Percentiles rank a stretch among this genome's conserved stretches.
Evolutionary conservation across 2,329 filamentous ascomycete genomes (phyloP).

Genomic region (Alternaria panax): DNA sequence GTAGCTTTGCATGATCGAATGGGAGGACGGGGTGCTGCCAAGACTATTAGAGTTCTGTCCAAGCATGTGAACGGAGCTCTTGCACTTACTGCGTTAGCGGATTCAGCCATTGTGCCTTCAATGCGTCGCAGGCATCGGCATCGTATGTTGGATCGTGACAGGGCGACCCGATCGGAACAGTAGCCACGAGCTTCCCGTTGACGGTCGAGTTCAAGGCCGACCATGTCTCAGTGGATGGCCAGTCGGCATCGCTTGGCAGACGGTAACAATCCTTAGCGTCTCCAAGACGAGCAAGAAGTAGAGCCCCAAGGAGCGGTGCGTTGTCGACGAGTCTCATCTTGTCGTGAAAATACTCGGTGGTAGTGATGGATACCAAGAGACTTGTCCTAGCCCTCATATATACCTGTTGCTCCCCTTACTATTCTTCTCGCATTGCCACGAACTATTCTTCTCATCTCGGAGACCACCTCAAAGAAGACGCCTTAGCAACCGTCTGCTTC

Average conservation of each 20-base stretch:
- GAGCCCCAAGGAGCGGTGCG: slow-evolving; percentile 5
- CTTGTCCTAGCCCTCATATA: slow-evolving; percentile 4
- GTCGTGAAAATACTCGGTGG: neutral
- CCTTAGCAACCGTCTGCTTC: neutral
- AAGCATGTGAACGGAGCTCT: neutral
- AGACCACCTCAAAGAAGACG: slow-evolving; percentile 7
- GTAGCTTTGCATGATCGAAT: slow-evolving; percentile 18
- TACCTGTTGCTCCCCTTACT: slow-evolving; percentile 5
- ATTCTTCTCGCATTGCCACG: slow-evolving; percentile 5
- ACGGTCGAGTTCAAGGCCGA: slow-evolving; percentile 48
- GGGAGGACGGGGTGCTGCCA: slow-evolving; percentile 13
- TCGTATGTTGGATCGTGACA: slow-evolving; percentile 44
- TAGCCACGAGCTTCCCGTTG: slow-evolving; percentile 48
- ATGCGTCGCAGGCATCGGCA: slow-evolving; percentile 19
- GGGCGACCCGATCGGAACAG: slow-evolving; percentile 49
- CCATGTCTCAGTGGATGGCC: slow-evolving; percentile 47
- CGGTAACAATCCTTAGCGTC: slow-evolving; percentile 14
- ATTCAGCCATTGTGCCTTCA: slow-evolving; percentile 26
- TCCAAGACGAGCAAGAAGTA: slow-evolving; percentile 4
- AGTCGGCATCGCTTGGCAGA: slow-evolving; percentile 46
- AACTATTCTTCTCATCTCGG: slow-evolving; percentile 8
- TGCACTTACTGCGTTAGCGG: slow-evolving; percentile 28
- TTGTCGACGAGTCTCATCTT: slow-evolving; percentile 14
- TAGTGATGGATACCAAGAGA: neutral
- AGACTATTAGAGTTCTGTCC: slow-evolving; percentile 5